Percentiles rank a stretch among this genome's conserved stretches.
Evolutionary conservation across 192 early-diverging fungal genomes (phyloP).

Genomic region (Mortierella antarctica): DNA sequence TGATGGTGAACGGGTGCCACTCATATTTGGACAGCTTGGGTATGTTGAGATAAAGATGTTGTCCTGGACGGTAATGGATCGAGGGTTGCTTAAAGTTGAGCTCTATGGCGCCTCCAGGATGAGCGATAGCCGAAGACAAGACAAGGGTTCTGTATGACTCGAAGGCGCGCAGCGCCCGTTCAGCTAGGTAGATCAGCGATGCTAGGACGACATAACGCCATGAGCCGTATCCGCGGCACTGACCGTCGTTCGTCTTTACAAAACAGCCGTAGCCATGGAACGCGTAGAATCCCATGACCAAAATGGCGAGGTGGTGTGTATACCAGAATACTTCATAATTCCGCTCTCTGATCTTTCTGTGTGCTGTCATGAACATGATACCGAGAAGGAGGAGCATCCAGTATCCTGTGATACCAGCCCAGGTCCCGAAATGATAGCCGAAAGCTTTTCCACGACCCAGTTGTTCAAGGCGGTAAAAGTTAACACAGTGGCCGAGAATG

Average conservation of each 20-base stretch:
- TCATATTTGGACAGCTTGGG: slow-evolving; percentile 75
- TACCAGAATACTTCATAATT: slow-evolving; percentile 84
- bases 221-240: slow-evolving; percentile 56
- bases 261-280: slow-evolving; percentile 72
- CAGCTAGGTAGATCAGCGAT: slow-evolving; percentile 66
- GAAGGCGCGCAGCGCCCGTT: slow-evolving; percentile 69
- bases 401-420: slow-evolving; percentile 76
- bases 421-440: slow-evolving; percentile 49
- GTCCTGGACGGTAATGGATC: slow-evolving; percentile 64
- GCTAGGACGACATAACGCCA: slow-evolving; percentile 64
- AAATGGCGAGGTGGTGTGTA: slow-evolving; percentile 79
- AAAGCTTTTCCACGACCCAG: slow-evolving; percentile 33
- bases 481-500: slow-evolving; percentile 67
- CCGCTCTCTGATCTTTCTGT: slow-evolving; percentile 63
- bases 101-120: slow-evolving; percentile 78
- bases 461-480: slow-evolving; percentile 58
- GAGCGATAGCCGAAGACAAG: slow-evolving; percentile 75
- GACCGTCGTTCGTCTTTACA: slow-evolving; percentile 58
- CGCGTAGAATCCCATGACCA: slow-evolving; percentile 68
- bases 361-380: slow-evolving; percentile 71
- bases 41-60: slow-evolving; percentile 80
- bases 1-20: slow-evolving; percentile 83
- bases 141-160: slow-evolving; percentile 60
- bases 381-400: slow-evolving; percentile 71
- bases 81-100: slow-evolving; percentile 67